Evolutionary conservation across 768 basidiomycete genomes (phyloP), one percentile per base, ranked within the genome.

Genomic region (Amanita jacksonii): DNA sequence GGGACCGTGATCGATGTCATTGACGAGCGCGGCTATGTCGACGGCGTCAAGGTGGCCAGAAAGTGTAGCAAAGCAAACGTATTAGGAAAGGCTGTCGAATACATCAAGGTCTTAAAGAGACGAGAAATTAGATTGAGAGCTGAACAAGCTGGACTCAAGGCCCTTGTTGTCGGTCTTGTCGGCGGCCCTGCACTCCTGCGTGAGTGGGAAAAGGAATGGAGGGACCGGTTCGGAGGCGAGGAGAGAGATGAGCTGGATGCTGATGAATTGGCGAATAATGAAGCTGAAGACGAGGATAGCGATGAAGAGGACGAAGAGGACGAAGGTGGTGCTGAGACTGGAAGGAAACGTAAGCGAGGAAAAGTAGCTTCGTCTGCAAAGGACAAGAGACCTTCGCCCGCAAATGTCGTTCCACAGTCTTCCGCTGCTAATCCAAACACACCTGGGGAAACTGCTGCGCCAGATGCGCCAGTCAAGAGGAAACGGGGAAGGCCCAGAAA

Each of bases 61-160:
- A 93, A 91, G 63, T 86, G 86, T 59, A 85, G 82, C 62, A 93
- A 93, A 57, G 88, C 88, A 2, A 89, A 87, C 46, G 85, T 93
- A 4, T 72, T 93, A 8, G 87, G 84, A 27, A 93, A 92, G 50
- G 88, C 88, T 0, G 85, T 86, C 8, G 90, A 93, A 59, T 93
- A 93, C 57, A 93, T 93, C 48, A 81, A 83, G 7, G 89, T 91
- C 4, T 59, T 93, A 30, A 92, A 92, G 65, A 76, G 74, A 52
- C 72, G 90, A 15, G 90, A 91, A 56, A 51, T 51, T 2, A 72
- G 88, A 27, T 67, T 92, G 23, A 75, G 69, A 48, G 74, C 79
- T 2, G 88, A 91, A 61, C 83, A 85, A 49, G 76, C 74, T 1
- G 90, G 87, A 1, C 60, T 90, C 24, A 81, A 81, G 53, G 63